phyloP scores from a whole-genome alignment of 2,329 filamentous ascomycete species.

The Aspergillus carbonarius region DNA sequence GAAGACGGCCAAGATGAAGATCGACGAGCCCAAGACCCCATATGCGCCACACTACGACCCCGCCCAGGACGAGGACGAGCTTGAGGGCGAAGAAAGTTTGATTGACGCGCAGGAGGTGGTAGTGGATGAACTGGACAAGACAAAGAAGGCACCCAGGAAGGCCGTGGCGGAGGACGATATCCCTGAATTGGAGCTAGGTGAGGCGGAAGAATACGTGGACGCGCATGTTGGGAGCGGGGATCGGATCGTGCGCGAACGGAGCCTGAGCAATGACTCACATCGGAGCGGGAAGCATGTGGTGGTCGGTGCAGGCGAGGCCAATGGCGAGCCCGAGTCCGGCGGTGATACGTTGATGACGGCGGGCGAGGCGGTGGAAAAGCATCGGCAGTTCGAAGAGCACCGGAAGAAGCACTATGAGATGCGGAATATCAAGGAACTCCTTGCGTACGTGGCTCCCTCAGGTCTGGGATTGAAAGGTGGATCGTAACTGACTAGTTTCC shows the following conservation, averaged over 20 bases:
- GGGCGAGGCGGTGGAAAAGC: conserved; percentile 81
- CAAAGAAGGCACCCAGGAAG: conserved; percentile 47
- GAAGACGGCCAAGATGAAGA: conserved; percentile 96
- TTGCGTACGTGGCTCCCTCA: conserved; percentile 61
- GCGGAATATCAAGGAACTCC: conserved; percentile 83
- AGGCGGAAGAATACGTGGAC: conserved; percentile 70
- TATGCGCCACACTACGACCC: conserved; percentile 93
- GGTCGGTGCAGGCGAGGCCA: conserved; percentile 56
- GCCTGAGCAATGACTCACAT: conserved; percentile 40
- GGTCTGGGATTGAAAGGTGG: background rate
- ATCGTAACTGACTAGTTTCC: conserved; percentile 11
- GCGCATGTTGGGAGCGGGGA: conserved; percentile 36
- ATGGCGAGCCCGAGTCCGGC: conserved; percentile 37
- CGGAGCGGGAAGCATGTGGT: conserved; percentile 73
- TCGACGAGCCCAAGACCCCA: conserved; percentile 96
- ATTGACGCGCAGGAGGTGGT: conserved; percentile 70
- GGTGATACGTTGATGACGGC: conserved; percentile 56
- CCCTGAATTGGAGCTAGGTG: conserved; percentile 85
- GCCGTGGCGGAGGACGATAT: conserved; percentile 70
- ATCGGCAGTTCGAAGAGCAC: conserved; percentile 84
- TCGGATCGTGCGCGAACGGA: conserved; percentile 46
- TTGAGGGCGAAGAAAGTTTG: conserved; percentile 36
- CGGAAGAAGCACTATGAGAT: conserved; percentile 99
- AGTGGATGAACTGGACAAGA: conserved; percentile 64
- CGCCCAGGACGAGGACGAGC: conserved; percentile 77